These are phyloP conservation scores for Salmacisia buchloeana DNA, from an alignment of 1,284 basidiomycete species.

Conservation along the genomic window DNA sequence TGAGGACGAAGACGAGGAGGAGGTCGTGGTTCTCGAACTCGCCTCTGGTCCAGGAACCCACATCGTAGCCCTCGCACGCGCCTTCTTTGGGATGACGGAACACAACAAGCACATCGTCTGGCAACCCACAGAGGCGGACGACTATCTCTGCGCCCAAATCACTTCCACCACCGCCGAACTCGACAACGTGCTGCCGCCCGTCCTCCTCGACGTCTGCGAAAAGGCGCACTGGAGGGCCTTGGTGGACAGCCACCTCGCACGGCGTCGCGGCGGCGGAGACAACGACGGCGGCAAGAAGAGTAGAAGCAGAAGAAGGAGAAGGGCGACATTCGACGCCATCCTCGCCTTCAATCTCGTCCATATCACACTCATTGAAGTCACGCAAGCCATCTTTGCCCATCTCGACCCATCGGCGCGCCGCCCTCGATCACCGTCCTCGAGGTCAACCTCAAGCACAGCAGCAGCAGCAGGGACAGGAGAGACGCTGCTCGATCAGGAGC, in stretches of 20 bases:
- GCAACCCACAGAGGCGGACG: constrained; percentile 25
- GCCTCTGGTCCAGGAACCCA: not conserved
- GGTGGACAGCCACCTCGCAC: constrained; percentile 21
- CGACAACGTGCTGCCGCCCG: constrained; percentile 19
- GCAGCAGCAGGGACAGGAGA: constrained; percentile 18
- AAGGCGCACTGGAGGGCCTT: constrained; percentile 24
- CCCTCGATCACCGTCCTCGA: no score
- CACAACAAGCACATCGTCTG: constrained; percentile 7
- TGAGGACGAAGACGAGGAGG: no score
- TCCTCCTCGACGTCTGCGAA: constrained; percentile 20
- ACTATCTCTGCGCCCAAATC: constrained; percentile 20
- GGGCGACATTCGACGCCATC: constrained; percentile 18
- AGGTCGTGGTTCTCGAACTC: not conserved
- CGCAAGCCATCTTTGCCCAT: constrained; percentile 25
- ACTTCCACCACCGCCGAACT: constrained; percentile 8
- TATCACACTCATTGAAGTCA: constrained; percentile 23
- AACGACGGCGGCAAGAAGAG: not conserved
- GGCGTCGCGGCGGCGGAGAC: not conserved
- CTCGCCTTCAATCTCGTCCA: constrained; percentile 29
- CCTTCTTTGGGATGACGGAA: no score
- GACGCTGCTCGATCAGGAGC: constrained; percentile 9
- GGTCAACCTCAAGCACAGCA: constrained; percentile 17
- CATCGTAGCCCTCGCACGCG: constrained; percentile 10
- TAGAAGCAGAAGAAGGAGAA: not conserved
- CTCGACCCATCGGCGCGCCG: no score